Conservation (phyloP, 352 stramenopile species). For the Globisporangium spinosum region DNA sequence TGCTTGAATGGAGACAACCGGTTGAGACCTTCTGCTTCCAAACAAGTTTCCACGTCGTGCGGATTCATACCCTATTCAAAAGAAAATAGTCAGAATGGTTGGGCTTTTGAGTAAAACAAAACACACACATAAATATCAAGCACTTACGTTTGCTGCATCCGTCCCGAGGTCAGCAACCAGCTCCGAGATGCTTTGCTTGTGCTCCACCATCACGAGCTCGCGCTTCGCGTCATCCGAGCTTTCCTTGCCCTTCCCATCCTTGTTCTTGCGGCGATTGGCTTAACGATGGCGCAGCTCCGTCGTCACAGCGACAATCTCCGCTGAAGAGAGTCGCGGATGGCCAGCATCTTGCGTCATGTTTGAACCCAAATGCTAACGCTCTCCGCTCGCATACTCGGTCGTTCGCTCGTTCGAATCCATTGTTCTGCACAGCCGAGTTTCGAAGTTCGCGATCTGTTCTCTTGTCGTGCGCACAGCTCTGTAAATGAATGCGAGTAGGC, state of each 20-base stretch:
- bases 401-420: not conserved
- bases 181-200: constrained; percentile 68
- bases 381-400: not conserved
- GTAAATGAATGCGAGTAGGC: constrained; percentile 6
- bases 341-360: constrained; percentile 24
- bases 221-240: constrained; percentile 66
- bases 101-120: not conserved
- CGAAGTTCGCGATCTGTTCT: constrained; percentile 4
- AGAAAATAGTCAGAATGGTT: not conserved
- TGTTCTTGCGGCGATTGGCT: constrained; percentile 50
- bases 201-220: constrained; percentile 79
- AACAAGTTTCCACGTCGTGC: constrained; percentile 48
- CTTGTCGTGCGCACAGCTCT: not conserved
- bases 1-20: constrained; percentile 65
- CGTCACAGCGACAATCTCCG: constrained; percentile 80
- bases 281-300: constrained; percentile 76
- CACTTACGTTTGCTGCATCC: constrained; percentile 43
- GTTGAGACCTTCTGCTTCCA: constrained; percentile 62
- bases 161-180: constrained; percentile 62
- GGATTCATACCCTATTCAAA: constrained; percentile 51
- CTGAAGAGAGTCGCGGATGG: constrained; percentile 63
- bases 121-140: not conserved
- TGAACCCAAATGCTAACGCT: not conserved
- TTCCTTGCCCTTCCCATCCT: constrained; percentile 49
- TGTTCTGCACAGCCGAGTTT: not conserved